These are phyloP conservation scores for Wickerhamomyces sp. DNA, from an alignment of 1,139 yeast species.

Conservation along the genomic window DNA sequence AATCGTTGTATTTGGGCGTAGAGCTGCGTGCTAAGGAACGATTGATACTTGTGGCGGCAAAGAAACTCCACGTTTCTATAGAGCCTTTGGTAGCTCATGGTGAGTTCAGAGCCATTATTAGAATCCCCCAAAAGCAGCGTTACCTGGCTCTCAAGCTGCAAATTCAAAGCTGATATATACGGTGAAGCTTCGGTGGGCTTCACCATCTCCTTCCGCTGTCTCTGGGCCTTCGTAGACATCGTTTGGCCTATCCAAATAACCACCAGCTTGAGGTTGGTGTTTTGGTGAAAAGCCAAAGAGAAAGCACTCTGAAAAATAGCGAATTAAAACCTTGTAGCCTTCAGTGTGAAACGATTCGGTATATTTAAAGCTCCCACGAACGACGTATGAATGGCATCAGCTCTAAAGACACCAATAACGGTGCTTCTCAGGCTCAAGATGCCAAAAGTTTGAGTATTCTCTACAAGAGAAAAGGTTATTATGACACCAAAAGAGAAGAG, in stretches of 20 bases:
- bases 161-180: constrained; percentile 1
- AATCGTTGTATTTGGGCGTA: constrained; percentile 11
- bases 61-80: constrained; percentile 33
- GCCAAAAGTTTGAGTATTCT: constrained; percentile 12
- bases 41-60: constrained; percentile 28
- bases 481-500: constrained; percentile 16
- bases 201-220: background rate
- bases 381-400: too few species aligned
- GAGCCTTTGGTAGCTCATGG: constrained; percentile 22
- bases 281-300: too few species aligned
- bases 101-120: background rate
- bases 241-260: too few species aligned
- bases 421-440: constrained; percentile 5
- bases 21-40: constrained; percentile 21
- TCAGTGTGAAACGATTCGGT: too few species aligned
- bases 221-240: background rate
- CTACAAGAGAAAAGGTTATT: constrained; percentile 20
- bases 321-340: too few species aligned
- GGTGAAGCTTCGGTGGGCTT: background rate
- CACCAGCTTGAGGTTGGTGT: too few species aligned
- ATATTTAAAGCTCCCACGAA: too few species aligned
- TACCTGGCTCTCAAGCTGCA: constrained; percentile 6
- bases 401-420: too few species aligned
- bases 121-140: constrained; percentile 1
- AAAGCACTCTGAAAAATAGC: too few species aligned